Base-by-base conservation (phyloP, 1,139 yeast genomes). In the Geotrichum siamense region DNA sequence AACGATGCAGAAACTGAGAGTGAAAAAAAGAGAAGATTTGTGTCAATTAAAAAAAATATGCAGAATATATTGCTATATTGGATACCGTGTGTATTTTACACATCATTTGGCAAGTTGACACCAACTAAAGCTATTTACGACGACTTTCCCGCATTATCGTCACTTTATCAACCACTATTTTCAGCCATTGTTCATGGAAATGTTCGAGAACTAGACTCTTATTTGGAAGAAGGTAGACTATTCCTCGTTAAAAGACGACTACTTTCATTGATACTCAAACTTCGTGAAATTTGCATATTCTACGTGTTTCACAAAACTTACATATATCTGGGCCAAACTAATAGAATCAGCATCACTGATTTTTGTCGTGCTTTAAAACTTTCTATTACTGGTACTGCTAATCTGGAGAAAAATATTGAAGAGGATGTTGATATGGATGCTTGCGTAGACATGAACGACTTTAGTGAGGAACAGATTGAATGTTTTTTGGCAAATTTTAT, bases 401-500 rank as follows among this genome's bases (percentile, higher is more conserved):
- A 21, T 17, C 54, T 46, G 38, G 51, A 38, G 28, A 49, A 50
- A 23, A 48, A 44, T 37, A 35, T 33, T 37, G 42, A 43, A 35
- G 49, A 48, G 37, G 49, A 45, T 20, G 45, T 37, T 30, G 47
- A 37, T 21, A 48, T 49, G 31, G 47, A 43, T 19, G 10, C 28
- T 39, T 22, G 41, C 38, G 26, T 44, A 45, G 32, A 28, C n/a
- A 5, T 15, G 10, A 15, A 28, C 32, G 37, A 33, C 13, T 48
- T 53, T 21, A 47, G 49, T 16, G 53, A 65, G 27, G 81, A 77
- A 53, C 79, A 77, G 41, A 69, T 82, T 4, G 96, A 89, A 63
- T 79, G 93, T 52, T 63, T 75, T 21, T 55, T 87, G 33, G 89
- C 96, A 0, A 75, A 75, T 46, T 63, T 83, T 54, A 85, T 89